A percentile compares a stretch with the other conserved stretches of the same genome.
Conservation (phyloP, 306 rosid genomes). For the Acacia acuminata region DNA sequence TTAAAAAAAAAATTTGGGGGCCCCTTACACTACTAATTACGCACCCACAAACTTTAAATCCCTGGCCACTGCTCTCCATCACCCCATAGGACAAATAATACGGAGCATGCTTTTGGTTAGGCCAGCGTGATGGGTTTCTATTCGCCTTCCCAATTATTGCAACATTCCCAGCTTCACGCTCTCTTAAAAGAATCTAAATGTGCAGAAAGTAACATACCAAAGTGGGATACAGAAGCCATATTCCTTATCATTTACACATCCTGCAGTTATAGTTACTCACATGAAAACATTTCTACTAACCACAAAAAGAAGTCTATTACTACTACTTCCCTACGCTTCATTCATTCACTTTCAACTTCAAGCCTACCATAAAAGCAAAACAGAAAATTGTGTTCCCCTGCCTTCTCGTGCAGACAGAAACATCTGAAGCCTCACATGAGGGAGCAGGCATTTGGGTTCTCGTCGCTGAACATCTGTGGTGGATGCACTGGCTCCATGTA, state of each 20-base stretch:
- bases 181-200: background rate
- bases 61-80: slow-evolving; percentile 25
- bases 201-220: background rate
- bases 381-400: background rate
- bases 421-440: slow-evolving; percentile 56
- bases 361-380: background rate
- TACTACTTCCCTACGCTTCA: background rate
- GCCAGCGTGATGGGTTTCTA: background rate
- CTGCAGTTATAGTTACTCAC: slow-evolving; percentile 8
- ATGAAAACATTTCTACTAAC: slow-evolving; percentile 3
- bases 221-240: background rate
- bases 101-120: background rate
- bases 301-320: background rate
- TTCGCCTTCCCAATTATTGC: slow-evolving; percentile 25
- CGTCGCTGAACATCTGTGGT: slow-evolving; percentile 84
- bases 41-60: too few species aligned
- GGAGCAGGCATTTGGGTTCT: slow-evolving; percentile 88
- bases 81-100: slow-evolving; percentile 22
- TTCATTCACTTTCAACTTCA: background rate
- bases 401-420: background rate
- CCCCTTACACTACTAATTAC: too few species aligned
- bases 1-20: too few species aligned
- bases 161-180: slow-evolving; percentile 9
- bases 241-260: slow-evolving; percentile 16
- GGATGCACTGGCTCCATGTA: slow-evolving; percentile 46